A percentile compares a stretch with the other conserved stretches of the same genome.
phyloP scores from a whole-genome alignment of 106 monocot genomes.

The Allium sativum region DNA sequence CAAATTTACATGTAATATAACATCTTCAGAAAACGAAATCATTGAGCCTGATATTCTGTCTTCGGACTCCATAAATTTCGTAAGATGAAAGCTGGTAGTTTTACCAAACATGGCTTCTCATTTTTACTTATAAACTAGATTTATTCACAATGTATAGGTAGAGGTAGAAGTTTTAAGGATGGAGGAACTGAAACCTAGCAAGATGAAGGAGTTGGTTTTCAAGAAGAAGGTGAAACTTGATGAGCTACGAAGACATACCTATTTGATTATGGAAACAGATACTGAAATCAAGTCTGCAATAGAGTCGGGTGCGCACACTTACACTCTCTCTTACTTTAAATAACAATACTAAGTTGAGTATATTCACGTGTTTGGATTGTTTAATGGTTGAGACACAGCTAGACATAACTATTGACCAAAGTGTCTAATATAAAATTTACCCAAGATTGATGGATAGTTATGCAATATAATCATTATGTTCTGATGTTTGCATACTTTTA shows the following conservation, averaged over 20 bases:
- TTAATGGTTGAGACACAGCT: too few relatives aligned
- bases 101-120: not conserved
- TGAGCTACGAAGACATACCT: slow-evolving; percentile 31
- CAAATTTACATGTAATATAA: slow-evolving; percentile 52
- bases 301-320: slow-evolving; percentile 12
- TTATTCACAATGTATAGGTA: slow-evolving; percentile 17
- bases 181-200: slow-evolving; percentile 48
- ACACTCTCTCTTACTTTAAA: not conserved
- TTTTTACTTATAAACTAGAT: not conserved
- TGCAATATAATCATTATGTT: too few relatives aligned
- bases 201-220: slow-evolving; percentile 57
- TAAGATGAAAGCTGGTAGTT: slow-evolving; percentile 23
- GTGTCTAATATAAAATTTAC: too few relatives aligned
- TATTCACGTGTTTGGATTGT: too few relatives aligned
- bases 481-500: too few relatives aligned
- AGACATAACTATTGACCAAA: too few relatives aligned
- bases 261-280: slow-evolving; percentile 25
- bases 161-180: slow-evolving; percentile 46
- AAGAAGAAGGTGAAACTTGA: slow-evolving; percentile 51
- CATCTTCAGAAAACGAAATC: slow-evolving; percentile 59
- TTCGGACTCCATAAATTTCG: slow-evolving; percentile 33
- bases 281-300: slow-evolving; percentile 17
- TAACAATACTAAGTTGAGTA: not conserved
- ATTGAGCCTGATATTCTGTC: slow-evolving; percentile 42
- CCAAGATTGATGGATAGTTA: too few relatives aligned